These are phyloP conservation scores for Pythium biforme DNA, from an alignment of 352 stramenopile genomes.

Conservation along the genomic window DNA sequence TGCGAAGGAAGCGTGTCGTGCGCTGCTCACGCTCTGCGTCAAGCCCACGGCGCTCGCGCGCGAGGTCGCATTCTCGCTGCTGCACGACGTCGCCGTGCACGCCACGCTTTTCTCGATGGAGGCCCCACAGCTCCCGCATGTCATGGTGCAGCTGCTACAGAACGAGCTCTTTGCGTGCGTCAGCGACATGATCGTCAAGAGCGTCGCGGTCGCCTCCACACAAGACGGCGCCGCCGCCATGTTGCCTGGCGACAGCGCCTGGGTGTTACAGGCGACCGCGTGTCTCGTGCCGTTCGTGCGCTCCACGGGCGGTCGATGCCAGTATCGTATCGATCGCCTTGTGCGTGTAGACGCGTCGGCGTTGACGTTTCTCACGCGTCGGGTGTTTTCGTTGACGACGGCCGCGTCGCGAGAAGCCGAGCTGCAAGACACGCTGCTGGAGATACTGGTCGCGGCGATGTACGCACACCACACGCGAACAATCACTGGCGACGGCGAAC, in stretches of 20 bases:
- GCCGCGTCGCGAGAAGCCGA: background rate
- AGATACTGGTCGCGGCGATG: slow-evolving; percentile 8
- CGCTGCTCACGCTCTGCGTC: slow-evolving; percentile 42
- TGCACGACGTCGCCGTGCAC: slow-evolving; percentile 24
- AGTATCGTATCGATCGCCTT: slow-evolving; percentile 11
- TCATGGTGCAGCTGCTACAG: slow-evolving; percentile 13
- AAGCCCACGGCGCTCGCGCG: slow-evolving; percentile 33
- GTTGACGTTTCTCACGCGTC: background rate
- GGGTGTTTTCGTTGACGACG: background rate
- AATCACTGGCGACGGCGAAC: background rate
- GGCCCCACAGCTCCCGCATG: no score
- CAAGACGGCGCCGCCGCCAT: slow-evolving; percentile 10
- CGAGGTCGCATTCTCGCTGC: slow-evolving; percentile 42
- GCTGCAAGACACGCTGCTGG: slow-evolving; percentile 4
- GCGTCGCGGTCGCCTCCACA: slow-evolving; percentile 33
- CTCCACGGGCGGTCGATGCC: background rate
- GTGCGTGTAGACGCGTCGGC: background rate
- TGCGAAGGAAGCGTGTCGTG: background rate
- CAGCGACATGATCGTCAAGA: slow-evolving; percentile 48
- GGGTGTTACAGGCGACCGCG: background rate
- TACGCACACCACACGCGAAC: background rate
- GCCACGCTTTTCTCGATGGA: background rate
- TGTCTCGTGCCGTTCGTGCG: background rate
- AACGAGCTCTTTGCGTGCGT: slow-evolving; percentile 39
- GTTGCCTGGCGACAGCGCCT: background rate